Evolutionary conservation across 805 yeast genomes (phyloP).

Genomic region (Saturnispora zaruensis): DNA sequence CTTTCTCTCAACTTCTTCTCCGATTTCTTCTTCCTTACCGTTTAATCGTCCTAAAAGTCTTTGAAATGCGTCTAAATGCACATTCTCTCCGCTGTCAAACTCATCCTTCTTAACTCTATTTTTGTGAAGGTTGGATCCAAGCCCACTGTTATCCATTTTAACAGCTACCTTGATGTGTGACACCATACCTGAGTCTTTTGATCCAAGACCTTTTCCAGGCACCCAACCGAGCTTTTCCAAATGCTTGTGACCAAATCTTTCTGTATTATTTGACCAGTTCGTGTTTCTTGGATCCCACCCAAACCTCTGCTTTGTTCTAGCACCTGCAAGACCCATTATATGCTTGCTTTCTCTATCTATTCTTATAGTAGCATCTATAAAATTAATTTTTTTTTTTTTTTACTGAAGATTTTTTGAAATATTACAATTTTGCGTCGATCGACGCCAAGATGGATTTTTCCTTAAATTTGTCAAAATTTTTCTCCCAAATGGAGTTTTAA

Average conservation of each 20-base stretch:
- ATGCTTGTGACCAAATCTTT: constrained; percentile 82
- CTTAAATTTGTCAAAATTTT: neutral
- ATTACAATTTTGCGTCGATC: neutral
- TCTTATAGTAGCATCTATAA: neutral
- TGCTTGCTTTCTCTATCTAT: neutral
- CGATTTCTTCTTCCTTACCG: constrained; percentile 67
- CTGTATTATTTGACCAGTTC: constrained; percentile 81
- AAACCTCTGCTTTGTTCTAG: constrained; percentile 71
- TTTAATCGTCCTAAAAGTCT: constrained; percentile 80
- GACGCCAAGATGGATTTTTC: neutral
- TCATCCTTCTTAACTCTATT: constrained; percentile 47
- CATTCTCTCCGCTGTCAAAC: constrained; percentile 73
- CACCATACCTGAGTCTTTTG: constrained; percentile 55
- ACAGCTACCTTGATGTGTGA: constrained; percentile 75
- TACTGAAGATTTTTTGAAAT: neutral
- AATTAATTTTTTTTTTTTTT: neutral
- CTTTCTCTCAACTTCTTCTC: constrained; percentile 58
- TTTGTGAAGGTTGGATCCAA: constrained; percentile 70
- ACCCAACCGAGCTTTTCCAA: constrained; percentile 81
- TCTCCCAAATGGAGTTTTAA: neutral
- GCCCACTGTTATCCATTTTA: constrained; percentile 76
- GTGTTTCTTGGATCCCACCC: constrained; percentile 93
- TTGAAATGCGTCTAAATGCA: constrained; percentile 91
- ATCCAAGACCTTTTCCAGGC: constrained; percentile 85
- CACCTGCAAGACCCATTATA: constrained; percentile 74